Evolutionary conservation across 129 eudicot genomes (phyloP), one percentile per base, ranked within the genome.

Genomic region (Sambucus nigra): DNA sequence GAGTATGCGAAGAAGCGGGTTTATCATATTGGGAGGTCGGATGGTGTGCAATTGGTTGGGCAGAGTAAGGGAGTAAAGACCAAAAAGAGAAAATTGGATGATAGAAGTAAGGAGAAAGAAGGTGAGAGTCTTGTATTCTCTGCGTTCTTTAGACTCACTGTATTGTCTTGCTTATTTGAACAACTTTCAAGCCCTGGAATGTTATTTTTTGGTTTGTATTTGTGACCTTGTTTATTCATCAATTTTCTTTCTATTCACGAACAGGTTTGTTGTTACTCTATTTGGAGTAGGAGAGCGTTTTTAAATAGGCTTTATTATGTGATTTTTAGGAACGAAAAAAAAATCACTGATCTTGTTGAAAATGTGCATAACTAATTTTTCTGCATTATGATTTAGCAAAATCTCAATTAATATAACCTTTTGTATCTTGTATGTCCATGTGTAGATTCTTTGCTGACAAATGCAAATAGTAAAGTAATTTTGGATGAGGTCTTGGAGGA

Each of bases 1-100:
- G 99, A 91, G 73, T 85, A 65, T 59, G 94, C 99, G 17, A 91
- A 91, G 68, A 91, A 80, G 65, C 81, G 95, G 39, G 99, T 91
- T 61, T 91, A 81, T 60, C 79, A 69, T 69, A 78, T 80, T 53
- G 78, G 75, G 55, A 81, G 80, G 63, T 50, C 79, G 50, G 81
- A 77, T 12, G 70, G 65, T 46, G 86, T 59, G 51, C 74, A 65
- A 57, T 50, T 48, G n/a, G 47, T 68, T 59, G 73, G 63, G 24
- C 70, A 46, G 68, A 70, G 65, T 55, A 68, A 70, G 54, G 51
- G 57, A 45, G 63, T 56, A 33, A 55, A 71, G 39, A 46, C 69
- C 65, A 79, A 65, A 68, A 89, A 79, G 82, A 86, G 95, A 68
- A 91, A 91, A 70, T 52, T 62, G 56, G 80, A 76, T 55, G 78